Percentiles rank a stretch among this genome's conserved stretches.
Evolutionary conservation across 192 early-diverging fungal species (phyloP).

Genomic region (Coemansia sp.): DNA sequence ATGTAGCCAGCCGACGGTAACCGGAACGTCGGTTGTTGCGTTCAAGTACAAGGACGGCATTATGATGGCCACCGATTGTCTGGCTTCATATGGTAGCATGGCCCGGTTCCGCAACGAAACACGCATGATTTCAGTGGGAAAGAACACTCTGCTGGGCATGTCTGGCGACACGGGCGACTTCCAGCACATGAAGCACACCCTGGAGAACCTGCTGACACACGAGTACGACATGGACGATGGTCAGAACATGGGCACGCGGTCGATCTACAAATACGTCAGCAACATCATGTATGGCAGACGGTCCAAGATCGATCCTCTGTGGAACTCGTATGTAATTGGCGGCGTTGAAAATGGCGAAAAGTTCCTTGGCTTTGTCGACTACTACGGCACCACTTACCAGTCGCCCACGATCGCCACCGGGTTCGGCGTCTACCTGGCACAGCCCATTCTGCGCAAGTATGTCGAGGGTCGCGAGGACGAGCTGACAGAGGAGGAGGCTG

Average conservation of each 20-base stretch:
- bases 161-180: constrained; percentile 94
- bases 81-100: constrained; percentile 93
- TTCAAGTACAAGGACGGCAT: constrained; percentile 97
- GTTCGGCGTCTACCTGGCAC: constrained; percentile 86
- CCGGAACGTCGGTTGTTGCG: constrained; percentile 90
- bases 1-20: constrained; percentile 72
- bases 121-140: constrained; percentile 76
- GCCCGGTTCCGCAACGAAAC: constrained; percentile 90
- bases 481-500: constrained; percentile 87
- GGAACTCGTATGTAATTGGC: constrained; percentile 93
- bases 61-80: constrained; percentile 93
- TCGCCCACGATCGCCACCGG: constrained; percentile 91
- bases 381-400: constrained; percentile 93
- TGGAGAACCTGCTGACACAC: constrained; percentile 78
- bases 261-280: constrained; percentile 90
- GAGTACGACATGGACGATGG: constrained; percentile 91
- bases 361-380: constrained; percentile 91
- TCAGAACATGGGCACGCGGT: constrained; percentile 75
- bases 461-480: constrained; percentile 84
- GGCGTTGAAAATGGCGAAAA: constrained; percentile 75
- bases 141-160: constrained; percentile 84
- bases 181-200: constrained; percentile 84
- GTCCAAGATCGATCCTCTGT: constrained; percentile 87
- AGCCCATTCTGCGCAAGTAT: constrained; percentile 88
- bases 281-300: constrained; percentile 90